Percentiles rank a stretch among this genome's conserved stretches.
These are phyloP conservation scores for Paramarasmius palmivorus DNA, from an alignment of 1,284 basidiomycete species.

Conservation along the genomic window DNA sequence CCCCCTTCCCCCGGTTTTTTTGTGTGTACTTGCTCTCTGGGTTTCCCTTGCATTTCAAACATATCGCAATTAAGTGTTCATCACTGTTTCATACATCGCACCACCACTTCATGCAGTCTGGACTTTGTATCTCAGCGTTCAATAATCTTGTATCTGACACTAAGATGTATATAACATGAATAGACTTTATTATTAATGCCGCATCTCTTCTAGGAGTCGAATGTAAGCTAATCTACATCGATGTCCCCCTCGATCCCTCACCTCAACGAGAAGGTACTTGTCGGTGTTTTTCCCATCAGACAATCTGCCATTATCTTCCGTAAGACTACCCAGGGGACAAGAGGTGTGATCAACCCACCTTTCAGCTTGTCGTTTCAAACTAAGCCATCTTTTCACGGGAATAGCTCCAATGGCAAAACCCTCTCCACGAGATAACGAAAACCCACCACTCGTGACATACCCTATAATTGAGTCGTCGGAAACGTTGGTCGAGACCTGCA, in stretches of 20 bases:
- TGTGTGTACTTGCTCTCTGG: no score
- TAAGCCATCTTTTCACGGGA: slow-evolving; percentile 54
- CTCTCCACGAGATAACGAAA: slow-evolving; percentile 72
- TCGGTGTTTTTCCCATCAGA: slow-evolving; percentile 18
- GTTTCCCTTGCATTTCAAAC: no score
- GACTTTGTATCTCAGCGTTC: no score
- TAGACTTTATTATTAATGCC: background rate
- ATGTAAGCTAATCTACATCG: slow-evolving; percentile 43
- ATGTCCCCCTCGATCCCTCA: slow-evolving; percentile 47
- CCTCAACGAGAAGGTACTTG: slow-evolving; percentile 39
- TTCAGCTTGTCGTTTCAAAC: slow-evolving; percentile 49
- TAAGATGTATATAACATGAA: no score
- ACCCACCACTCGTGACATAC: slow-evolving; percentile 79
- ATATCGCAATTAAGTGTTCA: no score
- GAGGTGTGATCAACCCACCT: slow-evolving; percentile 30
- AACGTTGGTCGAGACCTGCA: slow-evolving; percentile 38
- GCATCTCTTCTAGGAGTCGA: slow-evolving; percentile 27
- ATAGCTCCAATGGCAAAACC: slow-evolving; percentile 77
- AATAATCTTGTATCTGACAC: no score
- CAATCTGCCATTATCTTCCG: background rate
- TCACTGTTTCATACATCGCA: no score
- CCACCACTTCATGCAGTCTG: no score
- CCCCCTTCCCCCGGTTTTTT: no score
- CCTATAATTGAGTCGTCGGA: slow-evolving; percentile 59
- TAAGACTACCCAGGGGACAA: background rate